Evolutionary conservation across 192 early-diverging fungal genomes (phyloP).

Genomic region (Podochytrium sp.): DNA sequence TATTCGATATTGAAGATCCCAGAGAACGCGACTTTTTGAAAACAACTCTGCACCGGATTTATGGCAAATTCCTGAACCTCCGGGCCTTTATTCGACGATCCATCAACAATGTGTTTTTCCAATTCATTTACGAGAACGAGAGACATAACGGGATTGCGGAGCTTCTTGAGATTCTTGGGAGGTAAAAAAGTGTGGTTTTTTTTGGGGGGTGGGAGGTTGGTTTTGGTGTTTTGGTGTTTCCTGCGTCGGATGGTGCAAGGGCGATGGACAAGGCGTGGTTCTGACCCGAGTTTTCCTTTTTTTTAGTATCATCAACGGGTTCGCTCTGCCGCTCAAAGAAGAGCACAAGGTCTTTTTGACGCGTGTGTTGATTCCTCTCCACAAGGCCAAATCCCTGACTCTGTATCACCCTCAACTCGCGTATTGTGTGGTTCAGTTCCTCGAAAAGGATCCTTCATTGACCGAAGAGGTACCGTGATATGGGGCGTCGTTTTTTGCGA

Average conservation of each 20-base stretch:
- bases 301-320: constrained; percentile 98
- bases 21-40: constrained; percentile 98
- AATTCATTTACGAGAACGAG: constrained; percentile 97
- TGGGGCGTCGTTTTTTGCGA: constrained; percentile 22
- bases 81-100: constrained; percentile 95
- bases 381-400: constrained; percentile 92
- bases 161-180: constrained; percentile 96
- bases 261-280: too few relatives aligned
- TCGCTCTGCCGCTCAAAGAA: constrained; percentile 97
- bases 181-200: too few relatives aligned
- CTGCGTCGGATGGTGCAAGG: neutral
- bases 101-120: constrained; percentile 98
- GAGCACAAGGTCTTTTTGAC: constrained; percentile 97
- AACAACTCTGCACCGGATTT: constrained; percentile 96
- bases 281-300: constrained; percentile 4
- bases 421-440: constrained; percentile 98
- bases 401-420: constrained; percentile 97
- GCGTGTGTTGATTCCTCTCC: constrained; percentile 91
- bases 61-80: constrained; percentile 97
- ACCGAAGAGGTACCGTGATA: constrained; percentile 74
- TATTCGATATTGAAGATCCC: constrained; percentile 99
- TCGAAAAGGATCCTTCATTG: constrained; percentile 95
- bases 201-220: too few relatives aligned
- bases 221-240: neutral
- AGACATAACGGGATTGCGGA: constrained; percentile 98